phyloP scores from a whole-genome alignment of 164 flowering plant species.

The Magnolia kwangsiensis region DNA sequence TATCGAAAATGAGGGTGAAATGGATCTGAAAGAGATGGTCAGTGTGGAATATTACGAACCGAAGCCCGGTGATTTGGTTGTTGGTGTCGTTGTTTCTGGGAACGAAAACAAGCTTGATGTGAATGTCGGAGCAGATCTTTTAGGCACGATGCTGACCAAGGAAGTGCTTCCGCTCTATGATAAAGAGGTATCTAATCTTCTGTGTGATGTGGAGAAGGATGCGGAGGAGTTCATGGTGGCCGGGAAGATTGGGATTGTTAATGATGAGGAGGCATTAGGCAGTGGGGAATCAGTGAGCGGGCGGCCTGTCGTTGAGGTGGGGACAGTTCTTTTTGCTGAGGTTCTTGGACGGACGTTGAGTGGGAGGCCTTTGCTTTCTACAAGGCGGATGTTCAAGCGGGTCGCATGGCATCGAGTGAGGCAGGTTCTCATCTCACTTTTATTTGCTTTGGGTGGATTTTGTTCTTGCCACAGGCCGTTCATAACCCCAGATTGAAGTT shows the following conservation, averaged over 20 bases:
- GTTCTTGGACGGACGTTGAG: conserved; percentile 92
- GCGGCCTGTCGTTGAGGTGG: conserved; percentile 77
- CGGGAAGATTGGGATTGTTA: conserved; percentile 81
- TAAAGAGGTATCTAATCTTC: conserved; percentile 61
- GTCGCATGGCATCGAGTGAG: conserved; percentile 98
- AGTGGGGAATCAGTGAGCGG: conserved; percentile 36
- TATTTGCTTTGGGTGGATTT: not conserved
- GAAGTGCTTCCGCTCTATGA: conserved; percentile 88
- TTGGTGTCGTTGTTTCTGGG: conserved; percentile 96
- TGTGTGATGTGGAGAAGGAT: conserved; percentile 62
- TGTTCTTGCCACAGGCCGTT: not conserved
- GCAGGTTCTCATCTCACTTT: conserved; percentile 90
- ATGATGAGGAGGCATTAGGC: conserved; percentile 53
- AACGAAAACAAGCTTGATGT: conserved; percentile 93
- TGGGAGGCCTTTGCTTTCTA: conserved; percentile 89
- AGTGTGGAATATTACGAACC: conserved; percentile 81
- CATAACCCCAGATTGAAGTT: too few relatives aligned
- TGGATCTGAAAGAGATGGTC: conserved; percentile 28
- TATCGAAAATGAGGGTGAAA: conserved; percentile 7
- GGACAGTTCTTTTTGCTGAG: conserved; percentile 86
- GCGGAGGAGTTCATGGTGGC: conserved; percentile 59
- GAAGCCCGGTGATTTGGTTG: conserved; percentile 82
- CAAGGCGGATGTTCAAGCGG: conserved; percentile 60
- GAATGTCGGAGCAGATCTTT: conserved; percentile 76
- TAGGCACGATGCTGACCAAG: conserved; percentile 92